Evolutionary conservation across 2,329 filamentous ascomycete species (phyloP), one percentile per base, ranked within the genome.

Genomic region (Tetracladium maxilliforme): DNA sequence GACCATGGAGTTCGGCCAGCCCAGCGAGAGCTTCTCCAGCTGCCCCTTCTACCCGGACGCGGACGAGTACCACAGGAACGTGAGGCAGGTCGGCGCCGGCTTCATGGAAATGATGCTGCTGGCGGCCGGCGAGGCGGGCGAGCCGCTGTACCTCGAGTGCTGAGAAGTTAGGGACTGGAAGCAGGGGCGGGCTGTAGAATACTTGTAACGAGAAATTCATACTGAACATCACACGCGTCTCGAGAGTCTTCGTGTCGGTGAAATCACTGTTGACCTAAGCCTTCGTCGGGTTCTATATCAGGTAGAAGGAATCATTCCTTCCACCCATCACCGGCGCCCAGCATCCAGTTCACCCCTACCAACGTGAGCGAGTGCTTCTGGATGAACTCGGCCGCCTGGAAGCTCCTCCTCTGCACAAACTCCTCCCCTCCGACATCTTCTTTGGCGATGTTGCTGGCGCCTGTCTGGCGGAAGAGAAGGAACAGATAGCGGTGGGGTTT

Each of bases 1-100:
- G 23, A 55, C 51, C 1, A 37, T 65, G 13, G 59, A 66, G 41
- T 64, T 65, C 39, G 60, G 61, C 0, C 48, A 52, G 52, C 29
- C 27, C 33, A 7, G 31, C 32, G n/a, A n/a, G n/a, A n/a, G n/a
- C n/a, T n/a, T n/a, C 15, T 42, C 39, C 4, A 41, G 38, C 4
- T 51, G 51, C 24, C 47, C 49, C 0, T 65, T 64, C 31, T 65
- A 65, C 32, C 59, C 59, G 1, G 52, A 49, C 3, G 36, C 40
- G 3, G 35, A 42, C 18, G 45, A 52, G 39, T 62, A 60, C 34
- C 51, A 54, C 30, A 31, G 39, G 25, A 60, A 51, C 33, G 42
- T 64, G 33, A 43, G 49, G 19, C 56, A 63, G 41, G 54, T 53
- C 9, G 48, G 43, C 4, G 49, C 53, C 5, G 60, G 52, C 0